These are phyloP conservation scores for Starmerella powellii DNA, from an alignment of 805 yeast genomes.

Conservation along the genomic window DNA sequence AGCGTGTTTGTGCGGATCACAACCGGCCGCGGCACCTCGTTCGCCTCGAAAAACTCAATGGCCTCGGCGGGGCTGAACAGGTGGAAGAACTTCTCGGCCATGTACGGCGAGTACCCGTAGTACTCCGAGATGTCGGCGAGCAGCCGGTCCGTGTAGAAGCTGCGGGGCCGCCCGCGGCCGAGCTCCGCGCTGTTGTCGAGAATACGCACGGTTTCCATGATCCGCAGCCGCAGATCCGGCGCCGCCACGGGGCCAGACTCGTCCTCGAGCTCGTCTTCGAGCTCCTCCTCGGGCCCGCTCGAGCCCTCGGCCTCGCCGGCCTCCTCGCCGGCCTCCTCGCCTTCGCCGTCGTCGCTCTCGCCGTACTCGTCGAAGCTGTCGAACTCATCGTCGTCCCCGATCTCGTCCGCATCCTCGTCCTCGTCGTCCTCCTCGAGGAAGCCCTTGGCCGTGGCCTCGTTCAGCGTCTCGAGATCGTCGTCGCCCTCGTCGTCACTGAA, in stretches of 20 bases:
- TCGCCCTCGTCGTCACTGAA: constrained; percentile 65
- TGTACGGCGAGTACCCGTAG: constrained; percentile 81
- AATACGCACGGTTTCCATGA: constrained; percentile 89
- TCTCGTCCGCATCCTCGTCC: constrained; percentile 17
- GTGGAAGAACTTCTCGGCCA: constrained; percentile 88
- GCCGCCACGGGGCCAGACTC: constrained; percentile 40
- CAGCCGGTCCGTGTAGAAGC: constrained; percentile 68
- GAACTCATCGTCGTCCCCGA: constrained; percentile 13
- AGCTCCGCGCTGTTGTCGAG: constrained; percentile 61
- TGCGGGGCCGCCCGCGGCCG: constrained; percentile 66
- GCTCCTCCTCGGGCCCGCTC: constrained; percentile 12
- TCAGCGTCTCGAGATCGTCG: constrained; percentile 39
- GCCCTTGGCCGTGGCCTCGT: constrained; percentile 23
- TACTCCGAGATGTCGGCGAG: constrained; percentile 79
- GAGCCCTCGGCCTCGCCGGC: constrained; percentile 26
- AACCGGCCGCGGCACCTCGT: constrained; percentile 91
- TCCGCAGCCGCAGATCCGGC: constrained; percentile 76
- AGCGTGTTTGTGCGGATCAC: constrained; percentile 97
- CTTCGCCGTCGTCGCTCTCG: constrained; percentile 19
- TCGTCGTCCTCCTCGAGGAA: constrained; percentile 20
- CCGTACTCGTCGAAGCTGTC: constrained; percentile 23
- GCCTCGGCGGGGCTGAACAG: constrained; percentile 93
- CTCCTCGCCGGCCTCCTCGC: constrained; percentile 17
- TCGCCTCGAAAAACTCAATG: constrained; percentile 95
- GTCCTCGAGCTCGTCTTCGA: constrained; percentile 12